Evolutionary conservation across 2,329 filamentous ascomycete genomes (phyloP).

Genomic region (Curvularia hawaiiensis): DNA sequence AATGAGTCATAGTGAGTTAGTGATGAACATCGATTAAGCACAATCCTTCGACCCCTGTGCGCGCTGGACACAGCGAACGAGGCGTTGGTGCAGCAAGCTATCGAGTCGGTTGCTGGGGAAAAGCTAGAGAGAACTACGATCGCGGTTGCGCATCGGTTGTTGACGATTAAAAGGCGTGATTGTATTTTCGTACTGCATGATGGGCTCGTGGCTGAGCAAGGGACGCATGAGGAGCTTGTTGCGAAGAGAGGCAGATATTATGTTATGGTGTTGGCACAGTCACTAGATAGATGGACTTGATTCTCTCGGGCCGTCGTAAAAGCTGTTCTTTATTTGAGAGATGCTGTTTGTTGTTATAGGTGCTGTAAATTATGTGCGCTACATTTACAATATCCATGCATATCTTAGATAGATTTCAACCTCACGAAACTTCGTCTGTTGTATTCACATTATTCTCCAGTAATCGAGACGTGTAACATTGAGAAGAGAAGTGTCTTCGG

Average conservation of each 20-base stretch:
- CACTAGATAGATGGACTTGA: neutral
- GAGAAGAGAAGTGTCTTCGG: neutral
- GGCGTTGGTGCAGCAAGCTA: neutral
- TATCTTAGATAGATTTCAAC: neutral
- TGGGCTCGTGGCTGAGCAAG: neutral
- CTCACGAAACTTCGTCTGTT: too few species aligned
- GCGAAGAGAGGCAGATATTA: neutral
- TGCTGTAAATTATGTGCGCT: too few species aligned
- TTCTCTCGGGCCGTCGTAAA: neutral
- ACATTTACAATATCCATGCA: too few species aligned
- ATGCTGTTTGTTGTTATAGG: too few species aligned
- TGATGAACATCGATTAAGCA: neutral
- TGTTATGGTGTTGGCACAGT: neutral
- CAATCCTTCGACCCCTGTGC: neutral
- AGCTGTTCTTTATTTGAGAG: too few species aligned
- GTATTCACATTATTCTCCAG: too few species aligned
- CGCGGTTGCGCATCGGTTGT: neutral
- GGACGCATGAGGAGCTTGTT: neutral
- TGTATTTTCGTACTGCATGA: neutral
- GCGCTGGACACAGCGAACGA: neutral
- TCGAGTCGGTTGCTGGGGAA: neutral
- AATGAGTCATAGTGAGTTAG: neutral
- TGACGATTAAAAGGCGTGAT: neutral
- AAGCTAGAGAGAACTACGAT: neutral
- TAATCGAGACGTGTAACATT: too few species aligned